Base-by-base conservation (phyloP, 2,329 filamentous ascomycete genomes). In the Acrocalymma vagum region DNA sequence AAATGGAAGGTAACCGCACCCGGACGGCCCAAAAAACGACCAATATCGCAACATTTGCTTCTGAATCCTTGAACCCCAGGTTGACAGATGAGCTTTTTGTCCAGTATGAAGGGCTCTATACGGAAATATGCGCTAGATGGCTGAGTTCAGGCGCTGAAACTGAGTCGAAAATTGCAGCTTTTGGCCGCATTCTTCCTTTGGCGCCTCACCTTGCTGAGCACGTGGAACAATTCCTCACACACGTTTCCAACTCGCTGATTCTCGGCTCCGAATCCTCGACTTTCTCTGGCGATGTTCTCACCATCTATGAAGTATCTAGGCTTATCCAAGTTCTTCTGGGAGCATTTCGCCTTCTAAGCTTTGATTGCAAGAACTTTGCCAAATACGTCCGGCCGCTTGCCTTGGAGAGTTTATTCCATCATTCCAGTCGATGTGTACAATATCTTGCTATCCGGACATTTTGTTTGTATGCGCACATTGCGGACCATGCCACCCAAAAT, bases 61-160 rank as follows among this genome's bases (percentile, higher is more conserved):
- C 34, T 26, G 51, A 59, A 45, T 56, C 63, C 22, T 80, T 95
- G 62, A 78, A 83, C 58, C 78, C 88, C 56, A 75, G 77, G 71
- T 80, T 84, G 67, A 93, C 90, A 59, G 83, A 90, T 62, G 76
- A 77, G 41, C 75, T 96, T 63, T 91, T 94, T 62, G 76, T 81
- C 52, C 80, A 87, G 61, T 91, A 92, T 69, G 84, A 88, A 65
- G 75, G 80, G 48, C 73, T 92, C 26, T 89, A 94, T 60, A 83
- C 90, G 56, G 92, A 96, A 69, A 77, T 95, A 33, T 90, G 87
- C 70, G 87, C 90, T 48, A 79, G 87, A 75, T 95, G 90, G 90
- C 76, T 87, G 29, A 75, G 60, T 67, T 74, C 64, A 58, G 73
- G 53, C 42, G 57, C 49, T 24, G 46, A 60, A 26, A 67, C 65